phyloP scores from a whole-genome alignment of 805 yeast species.

The Yamadazyma sp. region DNA sequence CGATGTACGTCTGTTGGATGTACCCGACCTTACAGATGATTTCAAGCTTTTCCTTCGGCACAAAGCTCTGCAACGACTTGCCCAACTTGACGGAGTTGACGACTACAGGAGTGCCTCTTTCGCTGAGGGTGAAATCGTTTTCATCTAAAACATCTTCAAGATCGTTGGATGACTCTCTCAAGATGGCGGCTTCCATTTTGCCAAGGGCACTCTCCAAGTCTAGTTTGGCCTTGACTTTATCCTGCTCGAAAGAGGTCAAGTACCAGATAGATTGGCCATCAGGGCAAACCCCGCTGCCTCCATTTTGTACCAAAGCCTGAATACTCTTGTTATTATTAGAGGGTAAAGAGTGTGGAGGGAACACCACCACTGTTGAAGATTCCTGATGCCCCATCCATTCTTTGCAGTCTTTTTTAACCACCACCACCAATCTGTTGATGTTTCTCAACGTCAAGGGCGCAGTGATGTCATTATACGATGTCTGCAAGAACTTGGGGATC shows the following conservation, averaged over 20 bases:
- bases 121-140: slow-evolving; percentile 38
- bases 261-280: slow-evolving; percentile 89
- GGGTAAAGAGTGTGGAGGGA: slow-evolving; percentile 81
- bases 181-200: slow-evolving; percentile 75
- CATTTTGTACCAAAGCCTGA: slow-evolving; percentile 84
- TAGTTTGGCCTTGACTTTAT: slow-evolving; percentile 62
- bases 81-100: slow-evolving; percentile 84
- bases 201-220: slow-evolving; percentile 80
- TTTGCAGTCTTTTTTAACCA: slow-evolving; percentile 81
- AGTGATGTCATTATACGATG: slow-evolving; percentile 43
- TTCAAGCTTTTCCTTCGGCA: slow-evolving; percentile 67
- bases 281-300: slow-evolving; percentile 86
- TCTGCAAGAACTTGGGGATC: slow-evolving; percentile 40
- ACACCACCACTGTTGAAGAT: slow-evolving; percentile 82
- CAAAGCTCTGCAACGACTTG: slow-evolving; percentile 78
- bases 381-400: slow-evolving; percentile 92
- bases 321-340: slow-evolving; percentile 69
- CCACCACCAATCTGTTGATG: slow-evolving; percentile 73
- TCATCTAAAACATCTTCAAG: slow-evolving; percentile 52
- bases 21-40: slow-evolving; percentile 43
- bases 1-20: slow-evolving; percentile 37
- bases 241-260: slow-evolving; percentile 69
- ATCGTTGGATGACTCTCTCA: slow-evolving; percentile 71
- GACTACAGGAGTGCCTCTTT: slow-evolving; percentile 57
- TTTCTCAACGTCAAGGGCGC: slow-evolving; percentile 47